These are phyloP conservation scores for Blastocystis sp. DNA, from an alignment of 352 stramenopile genomes.

Conservation along the genomic window DNA sequence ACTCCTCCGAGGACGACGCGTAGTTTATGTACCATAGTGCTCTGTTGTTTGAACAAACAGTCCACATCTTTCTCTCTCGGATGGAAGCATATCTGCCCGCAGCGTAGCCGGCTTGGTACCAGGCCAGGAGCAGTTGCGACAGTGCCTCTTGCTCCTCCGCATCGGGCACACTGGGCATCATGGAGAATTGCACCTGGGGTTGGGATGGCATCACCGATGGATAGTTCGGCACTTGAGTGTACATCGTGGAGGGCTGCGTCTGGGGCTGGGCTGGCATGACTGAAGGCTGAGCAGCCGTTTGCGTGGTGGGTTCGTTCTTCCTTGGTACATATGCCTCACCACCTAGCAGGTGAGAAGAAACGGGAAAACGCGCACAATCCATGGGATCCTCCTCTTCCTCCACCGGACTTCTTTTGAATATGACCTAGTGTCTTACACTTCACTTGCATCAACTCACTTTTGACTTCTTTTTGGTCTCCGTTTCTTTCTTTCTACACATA, in stretches of 20 bases:
- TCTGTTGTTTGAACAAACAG: constrained; percentile 61
- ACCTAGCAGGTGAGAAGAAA: neutral
- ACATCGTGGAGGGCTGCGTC: neutral
- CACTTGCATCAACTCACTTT: neutral
- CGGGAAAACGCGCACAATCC: neutral
- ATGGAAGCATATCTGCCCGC: constrained; percentile 41
- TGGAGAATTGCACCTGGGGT: neutral
- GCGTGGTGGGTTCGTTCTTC: neutral
- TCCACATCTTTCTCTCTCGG: constrained; percentile 9
- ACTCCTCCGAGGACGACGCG: constrained; percentile 13
- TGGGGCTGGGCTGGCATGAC: neutral
- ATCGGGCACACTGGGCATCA: constrained; percentile 16
- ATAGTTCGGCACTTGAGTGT: neutral
- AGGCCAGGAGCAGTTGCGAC: constrained; percentile 53
- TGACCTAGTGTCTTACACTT: constrained; percentile 5
- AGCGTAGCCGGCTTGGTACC: constrained; percentile 61
- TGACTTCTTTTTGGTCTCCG: constrained; percentile 20
- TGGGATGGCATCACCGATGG: neutral
- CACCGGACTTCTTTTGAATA: constrained; percentile 28
- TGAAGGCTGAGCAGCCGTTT: neutral
- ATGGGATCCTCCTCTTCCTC: constrained; percentile 8
- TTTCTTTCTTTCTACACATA: constrained; percentile 7
- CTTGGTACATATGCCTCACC: neutral
- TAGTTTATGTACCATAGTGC: constrained; percentile 18
- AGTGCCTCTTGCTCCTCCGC: constrained; percentile 50